Evolutionary conservation across 768 basidiomycete species (phyloP).

Genomic region (Saitozyma podzolica): DNA sequence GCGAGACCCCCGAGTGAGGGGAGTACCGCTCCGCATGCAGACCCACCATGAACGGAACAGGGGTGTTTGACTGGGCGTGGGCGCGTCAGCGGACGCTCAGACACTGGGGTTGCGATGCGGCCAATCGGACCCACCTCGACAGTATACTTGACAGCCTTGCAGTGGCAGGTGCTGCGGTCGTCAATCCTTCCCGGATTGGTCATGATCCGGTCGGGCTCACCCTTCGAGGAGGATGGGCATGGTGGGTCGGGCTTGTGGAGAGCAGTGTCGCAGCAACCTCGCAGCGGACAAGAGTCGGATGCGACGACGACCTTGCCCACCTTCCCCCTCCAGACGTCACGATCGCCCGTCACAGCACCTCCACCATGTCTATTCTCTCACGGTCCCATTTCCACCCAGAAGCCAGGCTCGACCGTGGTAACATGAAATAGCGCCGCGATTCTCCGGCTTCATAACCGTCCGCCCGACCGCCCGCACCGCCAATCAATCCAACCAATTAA

Average conservation of each 20-base stretch:
- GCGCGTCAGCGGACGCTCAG: background rate
- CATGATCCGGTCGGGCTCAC: constrained; percentile 14
- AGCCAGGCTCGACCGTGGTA: background rate
- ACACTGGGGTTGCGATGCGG: background rate
- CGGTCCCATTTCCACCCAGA: too few relatives aligned
- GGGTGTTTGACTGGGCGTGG: constrained; percentile 40
- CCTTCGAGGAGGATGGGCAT: constrained; percentile 50
- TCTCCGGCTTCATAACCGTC: too few relatives aligned
- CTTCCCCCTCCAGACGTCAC: too few relatives aligned
- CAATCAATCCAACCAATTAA: too few relatives aligned
- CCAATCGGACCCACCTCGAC: constrained; percentile 29
- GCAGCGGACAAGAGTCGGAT: too few relatives aligned
- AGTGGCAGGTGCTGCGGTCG: constrained; percentile 48
- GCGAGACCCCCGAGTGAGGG: too few relatives aligned
- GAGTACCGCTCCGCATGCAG: background rate
- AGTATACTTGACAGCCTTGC: constrained; percentile 44
- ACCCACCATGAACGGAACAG: constrained; percentile 46
- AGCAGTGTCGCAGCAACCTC: too few relatives aligned
- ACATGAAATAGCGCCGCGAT: too few relatives aligned
- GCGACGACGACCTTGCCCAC: too few relatives aligned
- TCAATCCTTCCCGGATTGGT: background rate
- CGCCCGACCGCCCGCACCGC: too few relatives aligned
- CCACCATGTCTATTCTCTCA: too few relatives aligned
- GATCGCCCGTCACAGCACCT: too few relatives aligned
- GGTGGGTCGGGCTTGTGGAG: background rate